Base-by-base conservation (phyloP, 208 protist genomes). In the Blastocrithidia nonstop region DNA sequence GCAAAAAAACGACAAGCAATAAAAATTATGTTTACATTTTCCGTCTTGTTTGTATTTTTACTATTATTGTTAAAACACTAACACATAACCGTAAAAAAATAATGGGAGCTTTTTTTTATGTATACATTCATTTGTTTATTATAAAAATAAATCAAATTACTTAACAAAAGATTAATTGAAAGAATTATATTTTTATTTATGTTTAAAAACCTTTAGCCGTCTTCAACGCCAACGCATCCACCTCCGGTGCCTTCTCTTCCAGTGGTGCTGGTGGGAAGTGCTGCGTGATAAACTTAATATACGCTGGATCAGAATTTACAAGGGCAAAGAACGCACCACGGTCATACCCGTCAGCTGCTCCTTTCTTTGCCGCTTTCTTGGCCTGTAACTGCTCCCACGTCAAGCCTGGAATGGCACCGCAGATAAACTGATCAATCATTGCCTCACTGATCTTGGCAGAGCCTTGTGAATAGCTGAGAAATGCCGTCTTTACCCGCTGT, bases 371-470 rank as follows among this genome's bases (percentile, higher is more conserved):
- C 0, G 55, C 38, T 43, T 91, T 88, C 41, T 64, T 61, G 21
- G 52, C 68, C 59, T 91, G 82, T 29, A 91, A 65, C 50, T 87
- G 66, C 54, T 91, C 75, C 77, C 77, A 91, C 7, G 61, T 55
- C 1, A 87, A 58, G 0, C 75, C 75, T 1, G 82, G 82, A 20
- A 91, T 67, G 51, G 82, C 82, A 33, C 74, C 82, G 51, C 82
- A 91, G 49, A 91, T 88, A 29, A 91, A 51, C 47, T 91, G 82
- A 45, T 91, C 82, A 21, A 91, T 86, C 82, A 91, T 91, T 7
- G 73, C 64, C 51, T 84, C 74, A 36, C 44, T 47, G 25, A 91
- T 63, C 52, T 79, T 82, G 0, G 59, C 63, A 49, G 85, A 66
- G 6, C 74, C 82, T 55, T 91, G 82, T 8, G 82, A 50, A 50